Evolutionary conservation across 495 filamentous ascomycete species (phyloP), one percentile per base, ranked within the genome.

Genomic region (Hypoxylon lenormandii): DNA sequence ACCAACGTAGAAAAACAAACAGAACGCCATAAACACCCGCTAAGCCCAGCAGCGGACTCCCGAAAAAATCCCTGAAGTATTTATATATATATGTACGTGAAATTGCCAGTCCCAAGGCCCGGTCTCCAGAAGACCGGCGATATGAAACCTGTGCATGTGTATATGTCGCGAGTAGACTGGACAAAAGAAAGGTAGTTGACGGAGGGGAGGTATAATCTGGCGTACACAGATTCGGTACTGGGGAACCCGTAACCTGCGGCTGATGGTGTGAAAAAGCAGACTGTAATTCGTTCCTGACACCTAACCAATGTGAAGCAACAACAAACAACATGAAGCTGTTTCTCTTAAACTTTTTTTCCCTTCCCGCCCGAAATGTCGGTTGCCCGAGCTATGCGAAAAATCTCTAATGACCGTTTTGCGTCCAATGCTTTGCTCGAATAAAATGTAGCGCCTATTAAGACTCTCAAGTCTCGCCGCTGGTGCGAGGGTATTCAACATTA

Each of bases 311-410:
- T 50, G 30, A 8, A 62, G n/a, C n/a, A 71, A 57, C 68, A 58
- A 70, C 60, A 65, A 33, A 40, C 37, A 61, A 33, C 43, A 53
- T 66, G 68, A 63, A 49, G 68, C 68, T 63, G 62, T 60, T 68
- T 33, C 30, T 11, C 30, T 33, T n/a, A n/a, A n/a, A n/a, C 30
- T 33, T 33, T 33, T 33, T 33, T 33, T 49, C 59, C 55, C 62
- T 62, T 71, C 62, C 68, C 58, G 57, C 57, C 64, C 64, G 57
- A 63, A 61, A 64, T 70, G 61, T 73, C 75, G 75, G 76, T 79
- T 73, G 76, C 77, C 76, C 77, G 73, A 70, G 61, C 70, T 68
- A 69, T 64, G 69, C 72, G 76, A 66, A 66, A 33, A 74, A 63
- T 49, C 57, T 71, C 68, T 71, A 71, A 66, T 66, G 68, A 71